Conservation (phyloP, 306 rosid species). For the Quercus berberidifolia region DNA sequence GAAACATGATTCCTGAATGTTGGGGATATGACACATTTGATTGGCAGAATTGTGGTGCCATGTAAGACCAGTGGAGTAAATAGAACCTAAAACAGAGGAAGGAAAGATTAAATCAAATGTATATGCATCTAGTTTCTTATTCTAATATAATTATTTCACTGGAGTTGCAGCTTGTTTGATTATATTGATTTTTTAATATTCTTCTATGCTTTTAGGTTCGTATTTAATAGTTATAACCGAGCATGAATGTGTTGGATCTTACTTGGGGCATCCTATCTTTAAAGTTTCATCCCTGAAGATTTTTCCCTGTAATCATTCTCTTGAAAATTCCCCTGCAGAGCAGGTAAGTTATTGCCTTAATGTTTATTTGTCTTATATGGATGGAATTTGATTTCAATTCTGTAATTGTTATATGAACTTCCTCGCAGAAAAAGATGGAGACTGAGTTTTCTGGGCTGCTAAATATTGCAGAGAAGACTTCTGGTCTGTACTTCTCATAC, state of each 20-base stretch:
- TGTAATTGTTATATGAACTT: conserved; percentile 22
- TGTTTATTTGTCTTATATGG: conserved; percentile 8
- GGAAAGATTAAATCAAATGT: conserved; percentile 18
- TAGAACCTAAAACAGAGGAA: neutral
- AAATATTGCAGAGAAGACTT: conserved; percentile 73
- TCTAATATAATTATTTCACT: neutral
- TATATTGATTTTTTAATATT: conserved; percentile 24
- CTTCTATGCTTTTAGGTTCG: conserved; percentile 49
- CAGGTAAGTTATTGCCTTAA: conserved; percentile 47
- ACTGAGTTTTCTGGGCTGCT: conserved; percentile 69
- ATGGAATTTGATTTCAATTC: conserved; percentile 25
- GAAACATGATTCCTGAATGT: neutral
- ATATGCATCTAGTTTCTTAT: neutral
- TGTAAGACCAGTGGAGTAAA: neutral
- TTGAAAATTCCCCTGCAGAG: conserved; percentile 55
- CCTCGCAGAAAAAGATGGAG: conserved; percentile 79
- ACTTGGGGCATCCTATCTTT: conserved; percentile 84
- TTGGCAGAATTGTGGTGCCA: neutral
- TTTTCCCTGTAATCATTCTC: conserved; percentile 84
- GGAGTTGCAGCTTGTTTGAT: conserved; percentile 20
- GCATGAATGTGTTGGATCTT: conserved; percentile 66
- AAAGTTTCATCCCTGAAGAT: conserved; percentile 65
- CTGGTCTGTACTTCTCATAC: conserved; percentile 89
- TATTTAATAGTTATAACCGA: conserved; percentile 77
- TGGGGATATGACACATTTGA: neutral